phyloP scores from a whole-genome alignment of 257 asterid species.

The Jacaranda mimosifolia region DNA sequence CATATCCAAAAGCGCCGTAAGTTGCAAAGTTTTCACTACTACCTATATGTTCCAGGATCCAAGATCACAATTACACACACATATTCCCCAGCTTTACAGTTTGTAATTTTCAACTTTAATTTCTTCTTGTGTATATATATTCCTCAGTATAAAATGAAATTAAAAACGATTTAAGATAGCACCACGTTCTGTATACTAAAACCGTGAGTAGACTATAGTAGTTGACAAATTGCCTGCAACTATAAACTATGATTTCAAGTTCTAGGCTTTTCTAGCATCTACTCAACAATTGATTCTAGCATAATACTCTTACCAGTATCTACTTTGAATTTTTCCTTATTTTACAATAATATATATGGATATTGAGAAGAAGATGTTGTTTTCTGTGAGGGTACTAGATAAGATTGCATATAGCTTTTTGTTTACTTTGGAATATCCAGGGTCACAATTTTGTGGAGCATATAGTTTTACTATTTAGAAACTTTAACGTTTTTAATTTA shows the following conservation, averaged over 20 bases:
- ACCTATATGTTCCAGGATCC: constrained; percentile 8
- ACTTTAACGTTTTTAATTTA: no score
- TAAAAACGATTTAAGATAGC: no score
- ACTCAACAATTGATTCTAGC: no score
- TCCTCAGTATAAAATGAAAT: constrained; percentile 88
- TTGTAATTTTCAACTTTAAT: constrained; percentile 25
- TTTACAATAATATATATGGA: constrained; percentile 7
- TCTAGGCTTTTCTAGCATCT: no score
- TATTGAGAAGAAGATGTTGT: not conserved
- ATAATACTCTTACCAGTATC: constrained; percentile 35
- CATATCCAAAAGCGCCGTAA: not conserved
- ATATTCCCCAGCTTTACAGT: constrained; percentile 12
- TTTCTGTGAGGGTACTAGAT: not conserved
- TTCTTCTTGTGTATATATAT: constrained; percentile 17
- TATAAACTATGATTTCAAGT: no score
- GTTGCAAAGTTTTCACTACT: not conserved
- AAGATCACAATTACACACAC: not conserved
- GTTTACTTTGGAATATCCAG: constrained; percentile 18
- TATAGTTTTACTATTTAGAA: no score
- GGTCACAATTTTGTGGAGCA: not conserved
- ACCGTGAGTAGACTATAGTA: no score
- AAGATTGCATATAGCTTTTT: not conserved
- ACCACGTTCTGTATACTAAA: no score
- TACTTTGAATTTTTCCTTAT: not conserved
- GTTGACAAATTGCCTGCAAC: no score